A percentile compares a stretch with the other conserved stretches of the same genome.
phyloP scores from a whole-genome alignment of 345 rosid genomes.

The Ricinus communis region DNA sequence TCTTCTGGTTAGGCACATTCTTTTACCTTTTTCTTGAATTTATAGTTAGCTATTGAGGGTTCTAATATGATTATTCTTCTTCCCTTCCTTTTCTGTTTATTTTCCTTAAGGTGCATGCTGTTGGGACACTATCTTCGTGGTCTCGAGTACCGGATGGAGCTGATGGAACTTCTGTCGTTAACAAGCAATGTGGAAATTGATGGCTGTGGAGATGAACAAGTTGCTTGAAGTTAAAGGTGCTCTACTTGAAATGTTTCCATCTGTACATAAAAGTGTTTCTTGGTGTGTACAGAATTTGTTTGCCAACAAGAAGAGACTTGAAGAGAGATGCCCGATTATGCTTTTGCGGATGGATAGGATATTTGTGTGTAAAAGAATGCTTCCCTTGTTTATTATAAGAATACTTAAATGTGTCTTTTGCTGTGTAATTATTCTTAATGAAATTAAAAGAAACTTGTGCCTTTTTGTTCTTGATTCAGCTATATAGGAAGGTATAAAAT shows the following conservation, averaged over 20 bases:
- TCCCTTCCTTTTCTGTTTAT: neutral
- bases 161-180: slow-evolving; percentile 64
- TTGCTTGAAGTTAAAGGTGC: slow-evolving; percentile 36
- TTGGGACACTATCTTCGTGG: slow-evolving; percentile 93
- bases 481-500: too few relatives aligned
- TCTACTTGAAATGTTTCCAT: slow-evolving; percentile 19
- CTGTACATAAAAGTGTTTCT: slow-evolving; percentile 24
- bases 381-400: neutral
- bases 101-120: slow-evolving; percentile 75
- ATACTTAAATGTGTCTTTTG: neutral
- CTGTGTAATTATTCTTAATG: neutral
- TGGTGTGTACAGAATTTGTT: slow-evolving; percentile 8
- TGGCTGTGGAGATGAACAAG: slow-evolving; percentile 31
- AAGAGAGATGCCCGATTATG: slow-evolving; percentile 7
- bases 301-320: slow-evolving; percentile 22
- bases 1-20: slow-evolving; percentile 71
- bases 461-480: too few relatives aligned
- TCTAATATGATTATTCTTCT: too few relatives aligned
- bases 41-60: too few relatives aligned
- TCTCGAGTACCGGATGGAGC: slow-evolving; percentile 80
- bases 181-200: slow-evolving; percentile 46
- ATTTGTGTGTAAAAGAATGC: slow-evolving; percentile 26
- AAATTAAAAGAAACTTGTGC: neutral
- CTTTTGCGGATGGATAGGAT: slow-evolving; percentile 20
- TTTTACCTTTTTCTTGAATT: neutral